Evolutionary conservation across 1,139 yeast species (phyloP).

Genomic region (Hansenula anomala): DNA sequence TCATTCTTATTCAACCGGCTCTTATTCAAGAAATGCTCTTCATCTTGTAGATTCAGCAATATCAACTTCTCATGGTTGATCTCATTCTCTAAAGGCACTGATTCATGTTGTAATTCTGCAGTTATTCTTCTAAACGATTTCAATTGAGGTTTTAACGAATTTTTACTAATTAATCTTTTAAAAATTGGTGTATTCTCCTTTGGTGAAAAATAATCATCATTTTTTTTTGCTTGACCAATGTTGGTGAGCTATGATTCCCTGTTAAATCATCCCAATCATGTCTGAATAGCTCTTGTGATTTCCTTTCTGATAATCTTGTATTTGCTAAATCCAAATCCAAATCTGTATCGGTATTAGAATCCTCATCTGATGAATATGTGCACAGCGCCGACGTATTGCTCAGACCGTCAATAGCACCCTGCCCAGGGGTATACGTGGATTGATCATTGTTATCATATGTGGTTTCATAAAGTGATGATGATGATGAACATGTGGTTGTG

Average conservation of each 20-base stretch:
- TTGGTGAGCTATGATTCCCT: conserved; percentile 15
- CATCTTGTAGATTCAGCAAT: conserved; percentile 19
- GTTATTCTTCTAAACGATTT: conserved; percentile 20
- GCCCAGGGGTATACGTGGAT: no score
- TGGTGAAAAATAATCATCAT: conserved; percentile 12
- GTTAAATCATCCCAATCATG: conserved; percentile 9
- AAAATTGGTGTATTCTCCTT: conserved; percentile 20
- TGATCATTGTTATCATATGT: conserved; percentile 2
- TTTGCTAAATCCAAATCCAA: conserved; percentile 4
- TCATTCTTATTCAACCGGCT: conserved; percentile 6
- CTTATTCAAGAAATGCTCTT: conserved; percentile 12
- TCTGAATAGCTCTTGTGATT: conserved; percentile 14
- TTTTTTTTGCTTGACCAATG: conserved; percentile 4
- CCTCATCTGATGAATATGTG: conserved; percentile 3
- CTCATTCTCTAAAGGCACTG: conserved; percentile 18
- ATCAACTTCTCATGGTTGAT: conserved; percentile 21
- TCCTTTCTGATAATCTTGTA: conserved; percentile 4
- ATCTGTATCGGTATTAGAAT: conserved; percentile 6
- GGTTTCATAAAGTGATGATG: conserved; percentile 18
- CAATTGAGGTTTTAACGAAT: conserved; percentile 20
- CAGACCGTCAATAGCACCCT: conserved; percentile 6
- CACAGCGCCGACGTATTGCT: conserved; percentile 1
- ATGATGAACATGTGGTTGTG: conserved; percentile 16
- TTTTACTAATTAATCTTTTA: conserved; percentile 19
- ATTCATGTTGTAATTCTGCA: conserved; percentile 18